A percentile compares a stretch with the other conserved stretches of the same genome.
Conservation (phyloP, 106 monocot species). For the Dendrobium nobile region DNA sequence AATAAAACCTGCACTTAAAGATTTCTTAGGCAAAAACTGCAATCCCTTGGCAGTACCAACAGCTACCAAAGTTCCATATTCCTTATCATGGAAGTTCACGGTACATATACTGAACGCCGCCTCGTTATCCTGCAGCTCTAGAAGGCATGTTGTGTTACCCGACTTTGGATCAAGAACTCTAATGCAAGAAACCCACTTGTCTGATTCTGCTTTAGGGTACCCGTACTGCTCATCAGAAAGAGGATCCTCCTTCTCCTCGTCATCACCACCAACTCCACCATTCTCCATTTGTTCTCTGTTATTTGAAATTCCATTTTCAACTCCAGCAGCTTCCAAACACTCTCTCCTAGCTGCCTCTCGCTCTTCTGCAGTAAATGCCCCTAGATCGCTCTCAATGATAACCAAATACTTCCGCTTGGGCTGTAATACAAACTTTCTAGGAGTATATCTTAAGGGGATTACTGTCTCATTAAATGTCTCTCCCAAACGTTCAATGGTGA, state of each 20-base stretch:
- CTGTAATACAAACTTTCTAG: slow-evolving; percentile 79
- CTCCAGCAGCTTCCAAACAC: slow-evolving; percentile 60
- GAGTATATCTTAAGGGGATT: slow-evolving; percentile 83
- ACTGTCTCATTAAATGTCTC: slow-evolving; percentile 94
- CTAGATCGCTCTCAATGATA: slow-evolving; percentile 92
- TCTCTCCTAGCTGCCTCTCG: slow-evolving; percentile 83
- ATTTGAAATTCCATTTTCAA: slow-evolving; percentile 74
- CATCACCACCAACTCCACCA: slow-evolving; percentile 41
- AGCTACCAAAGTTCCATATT: slow-evolving; percentile 81
- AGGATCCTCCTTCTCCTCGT: slow-evolving; percentile 68
- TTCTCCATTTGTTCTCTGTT: slow-evolving; percentile 57
- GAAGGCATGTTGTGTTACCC: slow-evolving; percentile 64
- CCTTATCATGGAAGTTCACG: slow-evolving; percentile 97
- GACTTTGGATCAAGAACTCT: slow-evolving; percentile 83
- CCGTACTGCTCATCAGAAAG: slow-evolving; percentile 95
- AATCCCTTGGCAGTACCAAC: slow-evolving; percentile 90
- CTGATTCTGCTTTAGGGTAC: slow-evolving; percentile 84
- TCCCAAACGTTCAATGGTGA: slow-evolving; percentile 88
- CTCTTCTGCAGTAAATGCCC: slow-evolving; percentile 93
- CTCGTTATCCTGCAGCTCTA: slow-evolving; percentile 94
- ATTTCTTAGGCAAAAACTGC: slow-evolving; percentile 81
- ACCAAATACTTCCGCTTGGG: slow-evolving; percentile 69
- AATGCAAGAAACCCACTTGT: slow-evolving; percentile 96
- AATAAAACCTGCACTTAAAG: slow-evolving; percentile 57
- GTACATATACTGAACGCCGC: slow-evolving; percentile 92